These are phyloP conservation scores for Phoma sp. DNA, from an alignment of 2,329 filamentous ascomycete species.

Conservation along the genomic window DNA sequence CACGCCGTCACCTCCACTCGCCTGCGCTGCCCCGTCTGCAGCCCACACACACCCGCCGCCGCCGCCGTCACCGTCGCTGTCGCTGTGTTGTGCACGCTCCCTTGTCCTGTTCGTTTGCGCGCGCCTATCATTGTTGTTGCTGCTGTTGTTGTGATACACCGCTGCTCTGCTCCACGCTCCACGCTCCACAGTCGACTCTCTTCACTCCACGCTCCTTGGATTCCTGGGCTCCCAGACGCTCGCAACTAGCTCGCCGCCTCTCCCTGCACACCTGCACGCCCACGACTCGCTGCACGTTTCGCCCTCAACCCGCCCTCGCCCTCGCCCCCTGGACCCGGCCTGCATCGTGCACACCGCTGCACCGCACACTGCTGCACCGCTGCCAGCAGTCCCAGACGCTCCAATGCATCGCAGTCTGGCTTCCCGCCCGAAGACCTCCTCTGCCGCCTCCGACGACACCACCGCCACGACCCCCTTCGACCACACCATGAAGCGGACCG, in stretches of 20 bases:
- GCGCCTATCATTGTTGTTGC: background rate
- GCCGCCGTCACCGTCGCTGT: background rate
- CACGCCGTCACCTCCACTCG: background rate
- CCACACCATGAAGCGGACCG: slow-evolving; percentile 46
- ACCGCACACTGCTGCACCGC: background rate
- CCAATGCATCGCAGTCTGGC: slow-evolving; percentile 47
- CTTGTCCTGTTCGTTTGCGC: background rate
- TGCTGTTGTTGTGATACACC: background rate
- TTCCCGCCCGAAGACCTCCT: slow-evolving; percentile 50
- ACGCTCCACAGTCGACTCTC: background rate
- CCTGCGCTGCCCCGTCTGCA: slow-evolving; percentile 2
- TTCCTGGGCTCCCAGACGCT: background rate
- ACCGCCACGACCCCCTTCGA: slow-evolving; percentile 30
- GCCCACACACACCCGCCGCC: slow-evolving; percentile 1
- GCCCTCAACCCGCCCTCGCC: slow-evolving; percentile 16
- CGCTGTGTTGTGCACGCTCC: slow-evolving; percentile 11
- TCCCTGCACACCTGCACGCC: slow-evolving; percentile 7
- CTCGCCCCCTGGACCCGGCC: slow-evolving; percentile 15
- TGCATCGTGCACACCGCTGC: slow-evolving; percentile 15
- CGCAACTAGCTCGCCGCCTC: background rate
- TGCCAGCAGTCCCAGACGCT: slow-evolving; percentile 21
- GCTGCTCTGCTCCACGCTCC: slow-evolving; percentile 7
- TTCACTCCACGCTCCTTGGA: background rate
- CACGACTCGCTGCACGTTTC: slow-evolving; percentile 20
- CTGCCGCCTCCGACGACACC: slow-evolving; percentile 51